These are phyloP conservation scores for Ophiobolus disseminans DNA, from an alignment of 2,329 filamentous ascomycete genomes.

Conservation along the genomic window DNA sequence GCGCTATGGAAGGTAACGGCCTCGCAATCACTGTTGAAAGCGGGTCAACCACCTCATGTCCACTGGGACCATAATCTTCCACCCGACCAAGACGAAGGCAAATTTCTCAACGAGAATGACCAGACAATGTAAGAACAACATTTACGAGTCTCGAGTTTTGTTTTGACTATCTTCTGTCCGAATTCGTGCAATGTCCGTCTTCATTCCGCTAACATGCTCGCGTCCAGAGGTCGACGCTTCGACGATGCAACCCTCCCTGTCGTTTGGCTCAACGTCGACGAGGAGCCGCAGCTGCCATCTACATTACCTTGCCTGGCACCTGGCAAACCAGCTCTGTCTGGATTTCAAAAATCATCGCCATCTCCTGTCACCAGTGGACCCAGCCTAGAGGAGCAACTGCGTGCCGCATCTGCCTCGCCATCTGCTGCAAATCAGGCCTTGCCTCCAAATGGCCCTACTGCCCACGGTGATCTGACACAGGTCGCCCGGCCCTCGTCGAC, in stretches of 20 bases:
- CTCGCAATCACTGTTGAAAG: too few relatives aligned
- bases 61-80: slow-evolving; percentile 62
- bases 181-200: too few relatives aligned
- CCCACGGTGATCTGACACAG: slow-evolving; percentile 20
- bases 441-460: slow-evolving; percentile 24
- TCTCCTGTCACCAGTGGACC: slow-evolving; percentile 26
- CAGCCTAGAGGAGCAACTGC: slow-evolving; percentile 44
- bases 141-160: too few relatives aligned
- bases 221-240: slow-evolving; percentile 62
- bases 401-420: slow-evolving; percentile 45
- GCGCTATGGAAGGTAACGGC: slow-evolving; percentile 88
- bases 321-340: slow-evolving; percentile 18
- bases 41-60: slow-evolving; percentile 64
- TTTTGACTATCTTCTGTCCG: too few relatives aligned
- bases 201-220: slow-evolving; percentile 39
- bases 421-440: slow-evolving; percentile 33
- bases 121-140: slow-evolving; percentile 60
- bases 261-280: slow-evolving; percentile 33
- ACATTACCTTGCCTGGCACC: slow-evolving; percentile 33
- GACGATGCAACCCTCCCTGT: slow-evolving; percentile 61
- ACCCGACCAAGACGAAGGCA: slow-evolving; percentile 59
- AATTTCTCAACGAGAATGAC: slow-evolving; percentile 65
- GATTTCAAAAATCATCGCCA: slow-evolving; percentile 30
- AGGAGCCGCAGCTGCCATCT: slow-evolving; percentile 32
- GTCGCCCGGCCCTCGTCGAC: slow-evolving; percentile 15